phyloP scores from a whole-genome alignment of 352 stramenopile species.

The Thraustotheca clavata region DNA sequence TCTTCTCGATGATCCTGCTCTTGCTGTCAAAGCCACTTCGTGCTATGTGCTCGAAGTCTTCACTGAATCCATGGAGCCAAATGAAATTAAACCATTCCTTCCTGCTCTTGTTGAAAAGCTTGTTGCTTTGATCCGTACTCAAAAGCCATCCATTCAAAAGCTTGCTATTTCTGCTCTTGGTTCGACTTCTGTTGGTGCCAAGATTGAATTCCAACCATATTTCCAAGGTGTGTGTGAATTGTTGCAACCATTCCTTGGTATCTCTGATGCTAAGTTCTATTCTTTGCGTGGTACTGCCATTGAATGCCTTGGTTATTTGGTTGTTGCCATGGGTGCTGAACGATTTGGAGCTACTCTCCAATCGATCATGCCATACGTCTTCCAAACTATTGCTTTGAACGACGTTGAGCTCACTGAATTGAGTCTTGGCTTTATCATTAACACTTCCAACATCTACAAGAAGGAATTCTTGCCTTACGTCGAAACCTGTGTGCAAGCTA shows the following conservation, averaged over 20 bases:
- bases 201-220: conserved; percentile 96
- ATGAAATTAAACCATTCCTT: conserved; percentile 92
- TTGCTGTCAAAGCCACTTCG: conserved; percentile 92
- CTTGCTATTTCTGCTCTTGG: conserved; percentile 95
- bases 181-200: conserved; percentile 94
- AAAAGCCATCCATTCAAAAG: conserved; percentile 92
- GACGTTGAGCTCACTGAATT: conserved; percentile 97
- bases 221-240: conserved; percentile 82
- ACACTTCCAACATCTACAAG: conserved; percentile 97
- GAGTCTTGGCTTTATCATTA: conserved; percentile 97
- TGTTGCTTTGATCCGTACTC: conserved; percentile 86
- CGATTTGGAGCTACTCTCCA: conserved; percentile 93
- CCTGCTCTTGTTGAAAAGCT: conserved; percentile 95
- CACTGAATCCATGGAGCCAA: conserved; percentile 94
- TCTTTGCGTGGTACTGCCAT: conserved; percentile 92
- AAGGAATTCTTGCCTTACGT: conserved; percentile 94
- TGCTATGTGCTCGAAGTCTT: conserved; percentile 99
- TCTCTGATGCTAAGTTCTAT: conserved; percentile 90
- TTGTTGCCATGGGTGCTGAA: conserved; percentile 93
- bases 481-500: conserved; percentile 54
- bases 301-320: conserved; percentile 98
- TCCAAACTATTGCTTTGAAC: conserved; percentile 88
- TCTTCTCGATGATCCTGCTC: conserved; percentile 90
- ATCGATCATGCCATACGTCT: conserved; percentile 91
- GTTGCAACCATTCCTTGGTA: conserved; percentile 83